Conservation (phyloP, 257 asterid species). For the Penstemon davidsonii region DNA sequence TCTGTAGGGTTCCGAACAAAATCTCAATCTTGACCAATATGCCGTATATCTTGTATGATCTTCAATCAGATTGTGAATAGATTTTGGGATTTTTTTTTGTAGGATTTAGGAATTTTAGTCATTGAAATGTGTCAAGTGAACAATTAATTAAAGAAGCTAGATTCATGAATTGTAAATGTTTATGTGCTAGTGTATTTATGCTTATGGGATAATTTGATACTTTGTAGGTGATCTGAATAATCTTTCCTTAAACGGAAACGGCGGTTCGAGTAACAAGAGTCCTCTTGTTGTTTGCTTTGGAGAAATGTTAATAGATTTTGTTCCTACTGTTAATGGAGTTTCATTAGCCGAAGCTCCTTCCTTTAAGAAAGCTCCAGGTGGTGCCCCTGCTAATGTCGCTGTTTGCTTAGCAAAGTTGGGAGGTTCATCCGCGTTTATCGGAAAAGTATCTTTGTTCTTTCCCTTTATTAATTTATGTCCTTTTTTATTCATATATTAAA, state of each 20-base stretch:
- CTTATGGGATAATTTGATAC: conserved; percentile 25
- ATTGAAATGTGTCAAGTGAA: background rate
- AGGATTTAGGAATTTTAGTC: background rate
- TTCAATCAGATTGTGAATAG: conserved; percentile 16
- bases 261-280: conserved; percentile 34
- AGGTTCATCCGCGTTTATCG: conserved; percentile 85
- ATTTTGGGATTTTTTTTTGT: conserved; percentile 14
- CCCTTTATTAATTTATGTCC: conserved; percentile 4
- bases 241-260: conserved; percentile 47
- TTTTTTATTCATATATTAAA: background rate
- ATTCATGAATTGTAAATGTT: background rate
- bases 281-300: conserved; percentile 82
- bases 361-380: conserved; percentile 84
- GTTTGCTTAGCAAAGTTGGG: conserved; percentile 80
- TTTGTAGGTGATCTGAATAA: conserved; percentile 49
- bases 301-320: conserved; percentile 91
- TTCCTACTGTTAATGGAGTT: conserved; percentile 80
- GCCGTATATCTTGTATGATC: conserved; percentile 36
- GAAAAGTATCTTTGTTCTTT: conserved; percentile 55
- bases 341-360: conserved; percentile 94
- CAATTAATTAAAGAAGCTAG: background rate
- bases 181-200: background rate
- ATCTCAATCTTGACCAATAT: conserved; percentile 33
- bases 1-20: conserved; percentile 11
- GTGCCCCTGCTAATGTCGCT: conserved; percentile 96